Base-by-base conservation (phyloP, 257 asterid species). In the Primulina huaijiensis region DNA sequence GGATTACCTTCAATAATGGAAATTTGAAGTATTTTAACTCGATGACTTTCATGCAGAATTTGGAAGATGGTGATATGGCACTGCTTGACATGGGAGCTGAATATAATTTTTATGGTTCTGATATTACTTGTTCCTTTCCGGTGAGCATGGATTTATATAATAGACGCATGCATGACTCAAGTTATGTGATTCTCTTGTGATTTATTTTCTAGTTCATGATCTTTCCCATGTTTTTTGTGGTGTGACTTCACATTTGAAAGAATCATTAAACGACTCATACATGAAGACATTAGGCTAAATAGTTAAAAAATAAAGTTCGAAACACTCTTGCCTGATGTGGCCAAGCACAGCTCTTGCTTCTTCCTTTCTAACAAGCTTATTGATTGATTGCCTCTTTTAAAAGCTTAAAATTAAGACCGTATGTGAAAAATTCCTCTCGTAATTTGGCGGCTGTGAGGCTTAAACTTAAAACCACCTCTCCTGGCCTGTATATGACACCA, bases 31-130 rank as follows among this genome's bases (percentile, higher is more conserved):
- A 30, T 43, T 69, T 56, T 72, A 62, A 75, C 67, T 17, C 58
- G 64, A 38, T 37, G 14, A 57, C 53, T 60, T 62, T 69, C 64
- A 53, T 78, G 67, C 83, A 89, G 97, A 89, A 84, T 43, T 74
- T 90, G 66, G 83, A 82, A 78, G 92, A 90, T 80, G 97, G 96
- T 68, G 97, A 90, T 80, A 93, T 90, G 96, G 92, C 97, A 61
- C 80, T 93, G 87, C 81, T 93, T 9, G 97, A 93, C 71, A 90
- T 93, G 99, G 99, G 99, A 83, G 97, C 97, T 58, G 99, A 93
- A 74, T 89, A 81, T 80, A 90, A 90, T 81, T 93, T 84, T 83
- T 93, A 93, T 82, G 97, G 97, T 83, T 87, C 97, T 70, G 99
- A 93, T 78, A 93, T 93, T 72, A 93, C 99, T 59, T 90, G 97